These are phyloP conservation scores for Cyclotella cryptica DNA, from an alignment of 108 stramenopile species.

Conservation along the genomic window DNA sequence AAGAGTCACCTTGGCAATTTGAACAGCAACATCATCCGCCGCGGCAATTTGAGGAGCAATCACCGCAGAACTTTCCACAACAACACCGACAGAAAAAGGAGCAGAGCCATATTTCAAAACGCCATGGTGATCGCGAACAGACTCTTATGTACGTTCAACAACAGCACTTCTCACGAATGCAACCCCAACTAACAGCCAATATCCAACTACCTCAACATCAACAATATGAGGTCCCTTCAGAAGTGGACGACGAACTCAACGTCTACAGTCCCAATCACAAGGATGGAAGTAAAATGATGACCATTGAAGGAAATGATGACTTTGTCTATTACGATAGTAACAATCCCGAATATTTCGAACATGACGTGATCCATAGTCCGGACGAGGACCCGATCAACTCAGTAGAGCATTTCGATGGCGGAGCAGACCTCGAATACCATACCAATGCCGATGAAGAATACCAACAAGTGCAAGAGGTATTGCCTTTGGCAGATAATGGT, in stretches of 20 bases:
- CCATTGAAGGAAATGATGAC: constrained; percentile 9
- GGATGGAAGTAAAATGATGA: constrained; percentile 22
- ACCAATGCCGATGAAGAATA: constrained; percentile 27
- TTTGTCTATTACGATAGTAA: constrained; percentile 11
- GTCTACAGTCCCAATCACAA: constrained; percentile 13
- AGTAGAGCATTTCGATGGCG: background rate
- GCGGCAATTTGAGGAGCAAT: too few relatives aligned
- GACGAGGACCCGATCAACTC: constrained; percentile 1
- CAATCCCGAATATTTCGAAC: background rate
- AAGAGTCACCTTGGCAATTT: too few relatives aligned
- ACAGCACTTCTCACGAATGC: background rate
- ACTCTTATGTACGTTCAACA: too few relatives aligned
- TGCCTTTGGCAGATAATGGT: background rate
- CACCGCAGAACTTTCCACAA: too few relatives aligned
- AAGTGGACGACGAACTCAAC: background rate
- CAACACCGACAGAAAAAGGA: too few relatives aligned
- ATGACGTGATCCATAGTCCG: background rate
- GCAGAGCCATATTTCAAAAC: too few relatives aligned
- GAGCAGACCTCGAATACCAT: constrained; percentile 42
- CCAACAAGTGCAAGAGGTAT: background rate
- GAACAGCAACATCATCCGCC: too few relatives aligned
- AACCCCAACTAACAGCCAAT: background rate
- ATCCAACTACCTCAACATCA: background rate
- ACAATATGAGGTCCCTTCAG: background rate
- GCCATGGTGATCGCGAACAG: too few relatives aligned